phyloP scores from a whole-genome alignment of 208 protist species.

The Leishmania lainsoni region DNA sequence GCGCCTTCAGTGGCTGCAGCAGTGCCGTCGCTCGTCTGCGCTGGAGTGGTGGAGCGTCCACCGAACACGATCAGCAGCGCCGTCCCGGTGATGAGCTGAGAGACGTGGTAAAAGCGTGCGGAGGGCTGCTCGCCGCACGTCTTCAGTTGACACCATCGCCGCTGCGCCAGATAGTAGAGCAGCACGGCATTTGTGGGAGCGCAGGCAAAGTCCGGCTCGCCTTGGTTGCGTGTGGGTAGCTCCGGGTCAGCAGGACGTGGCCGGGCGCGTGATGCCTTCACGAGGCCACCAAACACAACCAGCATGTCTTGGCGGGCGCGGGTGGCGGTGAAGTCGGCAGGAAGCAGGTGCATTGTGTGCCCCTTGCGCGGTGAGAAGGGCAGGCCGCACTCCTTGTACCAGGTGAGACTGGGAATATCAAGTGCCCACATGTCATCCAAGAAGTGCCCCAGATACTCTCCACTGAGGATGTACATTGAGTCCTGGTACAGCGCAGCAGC shows the following conservation, averaged over 20 bases:
- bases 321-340: slow-evolving; percentile 32
- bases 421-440: slow-evolving; percentile 52
- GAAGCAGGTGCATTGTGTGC: slow-evolving; percentile 52
- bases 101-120: slow-evolving; percentile 52
- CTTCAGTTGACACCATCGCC: slow-evolving; percentile 41
- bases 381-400: slow-evolving; percentile 27
- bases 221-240: slow-evolving; percentile 15
- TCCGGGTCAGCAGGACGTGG: slow-evolving; percentile 34
- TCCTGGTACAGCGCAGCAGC: slow-evolving; percentile 37
- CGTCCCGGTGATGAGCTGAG: slow-evolving; percentile 45
- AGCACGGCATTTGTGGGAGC: slow-evolving; percentile 37
- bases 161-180: slow-evolving; percentile 31
- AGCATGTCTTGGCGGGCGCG: slow-evolving; percentile 42
- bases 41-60: slow-evolving; percentile 29
- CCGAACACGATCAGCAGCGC: slow-evolving; percentile 58
- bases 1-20: slow-evolving; percentile 8
- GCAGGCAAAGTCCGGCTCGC: slow-evolving; percentile 22
- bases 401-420: slow-evolving; percentile 22
- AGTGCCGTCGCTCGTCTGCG: slow-evolving; percentile 4
- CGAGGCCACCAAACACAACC: slow-evolving; percentile 51
- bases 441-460: slow-evolving; percentile 35
- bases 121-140: slow-evolving; percentile 39
- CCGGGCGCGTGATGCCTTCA: slow-evolving; percentile 17
- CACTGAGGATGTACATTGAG: slow-evolving; percentile 54
- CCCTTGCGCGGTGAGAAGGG: slow-evolving; percentile 53